Evolutionary conservation across 352 stramenopile species (phyloP), one percentile per base, ranked within the genome.

Genomic region (Halophytophthora polymorphica): DNA sequence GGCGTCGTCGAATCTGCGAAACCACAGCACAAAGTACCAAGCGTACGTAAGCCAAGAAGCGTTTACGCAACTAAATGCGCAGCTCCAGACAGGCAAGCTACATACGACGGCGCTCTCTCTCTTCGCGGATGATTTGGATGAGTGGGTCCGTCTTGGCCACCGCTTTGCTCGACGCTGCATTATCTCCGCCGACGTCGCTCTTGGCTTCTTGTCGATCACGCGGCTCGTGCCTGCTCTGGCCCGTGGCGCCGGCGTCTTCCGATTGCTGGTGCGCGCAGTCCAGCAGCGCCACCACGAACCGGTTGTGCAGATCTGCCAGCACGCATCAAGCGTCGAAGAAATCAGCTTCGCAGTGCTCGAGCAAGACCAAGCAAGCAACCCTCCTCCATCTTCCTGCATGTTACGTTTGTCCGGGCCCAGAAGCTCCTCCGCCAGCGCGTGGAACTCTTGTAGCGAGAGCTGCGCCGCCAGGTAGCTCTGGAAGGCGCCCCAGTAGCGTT

Each of bases 401-500:
- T 50, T 50, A 88, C 77, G 71, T 42, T 78, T 70, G 13, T 85
- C 70, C 1, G 58, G 42, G 10, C 71, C 71, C 19, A 88, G 50
- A 17, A 88, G 62, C 43, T 61, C 47, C 31, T 76, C 56, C 5
- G 73, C 66, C 5, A 75, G 57, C 25, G 49, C 42, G 23, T 89
- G 75, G 50, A 89, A 86, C 50, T 89, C 73, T 11, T 78, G 56
- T 8, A 83, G 44, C 41, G 78, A 77, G 19, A 80, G 29, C 21
- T 72, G 65, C 34, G 78, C 75, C n/a, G 62, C 13, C 13, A 87
- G 42, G 18, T 81, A 89, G 11, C 71, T 60, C 55, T 86, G 75
- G 47, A 86, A 82, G 19, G 64, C 64, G 22, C 58, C 48, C 78
- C 78, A 89, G 53, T 89, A 89, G 14, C 48, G 61, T 43, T 64